Conservation (phyloP, 2,329 filamentous ascomycete species). For the Pestalotiopsis sp. region DNA sequence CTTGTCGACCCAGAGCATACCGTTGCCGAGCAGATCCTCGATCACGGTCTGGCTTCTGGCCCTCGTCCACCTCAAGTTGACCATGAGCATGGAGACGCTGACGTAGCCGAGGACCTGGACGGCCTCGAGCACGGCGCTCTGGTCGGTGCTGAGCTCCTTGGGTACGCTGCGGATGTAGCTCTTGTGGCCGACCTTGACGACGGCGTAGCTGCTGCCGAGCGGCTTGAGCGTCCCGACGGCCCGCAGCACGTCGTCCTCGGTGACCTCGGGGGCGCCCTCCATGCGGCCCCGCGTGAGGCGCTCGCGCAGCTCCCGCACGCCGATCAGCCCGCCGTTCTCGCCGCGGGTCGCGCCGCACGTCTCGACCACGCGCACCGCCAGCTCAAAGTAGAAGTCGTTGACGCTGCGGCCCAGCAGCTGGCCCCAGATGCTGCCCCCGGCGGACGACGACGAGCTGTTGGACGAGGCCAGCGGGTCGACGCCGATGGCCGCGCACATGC, state of each 20-base stretch:
- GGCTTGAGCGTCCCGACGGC: slow-evolving; percentile 87
- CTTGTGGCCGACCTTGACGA: slow-evolving; percentile 80
- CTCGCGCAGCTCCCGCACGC: slow-evolving; percentile 78
- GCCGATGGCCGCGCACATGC: slow-evolving; percentile 97
- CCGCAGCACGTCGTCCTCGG: slow-evolving; percentile 89
- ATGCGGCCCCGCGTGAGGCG: slow-evolving; percentile 72
- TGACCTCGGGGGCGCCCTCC: slow-evolving; percentile 77
- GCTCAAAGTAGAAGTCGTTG: slow-evolving; percentile 98
- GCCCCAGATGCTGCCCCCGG: slow-evolving; percentile 77
- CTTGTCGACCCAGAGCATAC: slow-evolving; percentile 91
- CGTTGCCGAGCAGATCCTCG: slow-evolving; percentile 85
- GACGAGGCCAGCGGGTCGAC: slow-evolving; percentile 86
- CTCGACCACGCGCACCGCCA: slow-evolving; percentile 94
- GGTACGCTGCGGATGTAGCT: slow-evolving; percentile 91
- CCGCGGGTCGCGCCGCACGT: slow-evolving; percentile 82
- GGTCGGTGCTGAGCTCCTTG: slow-evolving; percentile 93
- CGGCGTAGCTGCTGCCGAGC: slow-evolving; percentile 83
- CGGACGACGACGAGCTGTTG: slow-evolving; percentile 60
- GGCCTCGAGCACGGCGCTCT: slow-evolving; percentile 88
- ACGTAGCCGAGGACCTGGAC: slow-evolving; percentile 90
- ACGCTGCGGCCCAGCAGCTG: slow-evolving; percentile 89
- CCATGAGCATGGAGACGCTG: slow-evolving; percentile 83
- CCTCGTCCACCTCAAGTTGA: slow-evolving; percentile 84
- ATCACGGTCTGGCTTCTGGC: slow-evolving; percentile 87
- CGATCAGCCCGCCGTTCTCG: slow-evolving; percentile 92